Evolutionary conservation across 2,329 filamentous ascomycete species (phyloP).

Genomic region (Cercospora sp.): DNA sequence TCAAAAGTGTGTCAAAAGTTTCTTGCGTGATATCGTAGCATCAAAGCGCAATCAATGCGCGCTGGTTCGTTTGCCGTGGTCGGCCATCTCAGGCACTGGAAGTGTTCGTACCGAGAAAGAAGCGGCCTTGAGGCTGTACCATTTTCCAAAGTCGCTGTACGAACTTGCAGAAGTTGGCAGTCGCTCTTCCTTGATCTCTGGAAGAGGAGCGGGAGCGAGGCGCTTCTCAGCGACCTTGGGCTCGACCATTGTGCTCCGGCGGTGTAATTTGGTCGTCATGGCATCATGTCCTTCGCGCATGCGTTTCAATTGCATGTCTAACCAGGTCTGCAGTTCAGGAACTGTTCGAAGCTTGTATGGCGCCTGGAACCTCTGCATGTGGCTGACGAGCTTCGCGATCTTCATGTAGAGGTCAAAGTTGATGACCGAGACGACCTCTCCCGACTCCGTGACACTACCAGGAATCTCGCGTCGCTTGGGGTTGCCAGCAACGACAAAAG

Average conservation of each 20-base stretch:
- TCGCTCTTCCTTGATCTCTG: conserved; percentile 7
- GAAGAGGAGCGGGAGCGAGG: conserved; percentile 12
- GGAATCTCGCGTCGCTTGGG: conserved; percentile 77
- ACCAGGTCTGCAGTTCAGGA: conserved; percentile 89
- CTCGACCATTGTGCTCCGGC: conserved; percentile 81
- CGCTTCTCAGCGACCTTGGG: conserved; percentile 47
- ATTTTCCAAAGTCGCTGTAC: conserved; percentile 4
- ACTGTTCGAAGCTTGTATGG: conserved; percentile 82
- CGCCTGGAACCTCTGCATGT: conserved; percentile 93
- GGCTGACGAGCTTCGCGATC: conserved; percentile 92
- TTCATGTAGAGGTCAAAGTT: conserved; percentile 98
- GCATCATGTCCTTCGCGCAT: conserved; percentile 67
- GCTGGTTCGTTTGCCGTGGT: conserved; percentile 10
- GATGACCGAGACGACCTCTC: conserved; percentile 72
- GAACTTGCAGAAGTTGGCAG: not conserved
- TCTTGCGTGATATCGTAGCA: not conserved
- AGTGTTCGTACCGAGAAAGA: conserved; percentile 3
- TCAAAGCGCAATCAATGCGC: conserved; percentile 6
- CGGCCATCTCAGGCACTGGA: conserved; percentile 6
- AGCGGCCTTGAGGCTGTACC: conserved; percentile 10
- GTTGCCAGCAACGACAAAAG: conserved; percentile 94
- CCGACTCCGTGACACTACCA: conserved; percentile 56
- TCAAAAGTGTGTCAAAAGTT: not conserved
- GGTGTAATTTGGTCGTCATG: conserved; percentile 69
- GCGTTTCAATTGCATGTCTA: conserved; percentile 75